Evolutionary conservation across 2,329 filamentous ascomycete species (phyloP).

Genomic region (Aspergillus pseudoviridinutans): DNA sequence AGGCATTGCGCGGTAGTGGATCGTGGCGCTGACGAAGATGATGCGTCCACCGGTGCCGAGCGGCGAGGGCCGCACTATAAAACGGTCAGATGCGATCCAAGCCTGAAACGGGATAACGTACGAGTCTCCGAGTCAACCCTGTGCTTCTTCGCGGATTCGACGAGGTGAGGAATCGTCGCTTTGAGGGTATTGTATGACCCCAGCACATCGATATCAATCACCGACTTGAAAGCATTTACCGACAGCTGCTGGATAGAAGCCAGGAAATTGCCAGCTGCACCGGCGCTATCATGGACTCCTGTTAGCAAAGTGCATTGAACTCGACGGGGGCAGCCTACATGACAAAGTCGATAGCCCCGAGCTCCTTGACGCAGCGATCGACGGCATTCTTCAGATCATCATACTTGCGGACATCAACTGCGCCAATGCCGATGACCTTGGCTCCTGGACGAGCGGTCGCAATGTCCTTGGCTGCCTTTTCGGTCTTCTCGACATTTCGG

Average conservation of each 20-base stretch:
- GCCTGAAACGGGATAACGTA: constrained; percentile 18
- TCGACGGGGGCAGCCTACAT: constrained; percentile 54
- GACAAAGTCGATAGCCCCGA: constrained; percentile 86
- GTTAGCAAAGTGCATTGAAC: constrained; percentile 9
- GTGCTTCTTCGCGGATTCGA: constrained; percentile 65
- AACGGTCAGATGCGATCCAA: not conserved
- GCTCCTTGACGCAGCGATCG: constrained; percentile 72
- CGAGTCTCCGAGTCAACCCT: constrained; percentile 55
- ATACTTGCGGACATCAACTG: constrained; percentile 67
- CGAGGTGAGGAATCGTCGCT: constrained; percentile 77
- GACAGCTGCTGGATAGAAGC: constrained; percentile 77
- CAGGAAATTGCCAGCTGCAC: constrained; percentile 93
- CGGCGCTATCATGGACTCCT: constrained; percentile 57
- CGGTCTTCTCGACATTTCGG: constrained; percentile 83
- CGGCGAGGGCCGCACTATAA: constrained; percentile 32
- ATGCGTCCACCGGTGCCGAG: constrained; percentile 72
- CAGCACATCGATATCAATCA: constrained; percentile 93
- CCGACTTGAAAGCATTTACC: constrained; percentile 86
- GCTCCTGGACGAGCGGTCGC: constrained; percentile 72
- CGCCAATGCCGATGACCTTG: constrained; percentile 81
- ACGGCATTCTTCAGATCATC: constrained; percentile 68
- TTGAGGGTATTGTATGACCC: constrained; percentile 95
- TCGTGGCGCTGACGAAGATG: constrained; percentile 82
- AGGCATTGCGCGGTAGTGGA: constrained; percentile 84
- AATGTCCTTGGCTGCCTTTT: constrained; percentile 74